phyloP scores from a whole-genome alignment of 768 basidiomycete species.

The Pulveroboletus sp. region DNA sequence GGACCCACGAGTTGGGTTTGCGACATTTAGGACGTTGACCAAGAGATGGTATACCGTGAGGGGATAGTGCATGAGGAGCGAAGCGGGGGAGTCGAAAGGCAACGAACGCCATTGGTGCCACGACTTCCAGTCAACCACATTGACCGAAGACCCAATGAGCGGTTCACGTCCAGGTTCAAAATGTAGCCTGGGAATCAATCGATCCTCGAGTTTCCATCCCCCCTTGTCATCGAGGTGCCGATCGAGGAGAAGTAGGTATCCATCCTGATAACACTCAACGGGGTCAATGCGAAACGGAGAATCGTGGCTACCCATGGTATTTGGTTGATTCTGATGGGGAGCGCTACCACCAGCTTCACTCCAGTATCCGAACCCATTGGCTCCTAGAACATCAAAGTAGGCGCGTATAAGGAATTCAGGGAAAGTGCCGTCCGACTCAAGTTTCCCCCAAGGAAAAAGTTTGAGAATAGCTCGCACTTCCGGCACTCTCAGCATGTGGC shows the following conservation, averaged over 20 bases:
- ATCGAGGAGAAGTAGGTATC: conserved; percentile 32
- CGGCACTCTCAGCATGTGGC: conserved; percentile 36
- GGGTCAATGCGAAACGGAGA: conserved; percentile 8
- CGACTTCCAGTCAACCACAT: conserved; percentile 39
- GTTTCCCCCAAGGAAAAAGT: conserved; percentile 42
- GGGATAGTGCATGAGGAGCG: conserved; percentile 44
- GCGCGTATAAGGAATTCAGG: conserved; percentile 32
- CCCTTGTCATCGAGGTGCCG: conserved; percentile 30
- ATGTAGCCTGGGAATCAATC: conserved; percentile 33
- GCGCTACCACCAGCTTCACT: conserved; percentile 34
- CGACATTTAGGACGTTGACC: conserved; percentile 32
- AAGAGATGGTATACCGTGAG: conserved; percentile 40
- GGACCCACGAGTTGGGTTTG: conserved; percentile 22
- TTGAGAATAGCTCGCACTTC: conserved; percentile 32
- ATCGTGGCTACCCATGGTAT: conserved; percentile 5
- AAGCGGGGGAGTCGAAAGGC: conserved; percentile 41
- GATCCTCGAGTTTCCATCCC: conserved; percentile 36
- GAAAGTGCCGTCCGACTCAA: conserved; percentile 43
- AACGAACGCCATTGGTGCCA: conserved; percentile 47
- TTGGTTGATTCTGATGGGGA: conserved; percentile 28
- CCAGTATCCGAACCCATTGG: conserved; percentile 42
- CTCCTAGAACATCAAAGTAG: conserved; percentile 37
- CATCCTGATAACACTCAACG: conserved; percentile 29
- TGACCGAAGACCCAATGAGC: conserved; percentile 23
- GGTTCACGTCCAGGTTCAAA: conserved; percentile 29